phyloP scores from a whole-genome alignment of 257 asterid species.

The Solanum gandarillasii region DNA sequence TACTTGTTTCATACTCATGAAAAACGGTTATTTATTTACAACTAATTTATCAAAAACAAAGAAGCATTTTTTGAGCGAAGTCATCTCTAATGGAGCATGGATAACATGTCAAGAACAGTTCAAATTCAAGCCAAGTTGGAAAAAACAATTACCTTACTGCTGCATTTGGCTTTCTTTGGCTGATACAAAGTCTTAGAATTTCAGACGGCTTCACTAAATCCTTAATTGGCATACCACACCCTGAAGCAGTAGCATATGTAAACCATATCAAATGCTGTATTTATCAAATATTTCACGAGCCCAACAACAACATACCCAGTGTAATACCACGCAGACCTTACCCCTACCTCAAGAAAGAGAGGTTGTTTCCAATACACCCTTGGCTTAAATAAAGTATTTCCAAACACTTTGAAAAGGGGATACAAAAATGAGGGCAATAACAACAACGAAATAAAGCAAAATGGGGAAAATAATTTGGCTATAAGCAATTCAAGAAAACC shows the following conservation, averaged over 20 bases:
- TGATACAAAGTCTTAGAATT: slow-evolving; percentile 53
- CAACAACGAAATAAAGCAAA: not conserved
- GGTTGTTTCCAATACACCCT: not conserved
- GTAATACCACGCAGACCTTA: not conserved
- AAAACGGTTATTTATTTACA: not conserved
- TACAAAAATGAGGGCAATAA: not conserved
- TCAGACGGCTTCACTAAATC: slow-evolving; percentile 47
- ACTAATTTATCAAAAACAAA: not conserved
- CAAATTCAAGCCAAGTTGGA: not conserved
- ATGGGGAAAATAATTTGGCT: not conserved
- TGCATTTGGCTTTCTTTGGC: slow-evolving; percentile 48
- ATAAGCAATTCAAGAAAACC: not conserved
- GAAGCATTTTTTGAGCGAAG: not conserved
- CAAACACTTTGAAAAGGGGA: not conserved
- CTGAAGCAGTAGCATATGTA: slow-evolving; percentile 29
- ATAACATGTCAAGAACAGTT: not conserved
- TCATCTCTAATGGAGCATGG: not conserved
- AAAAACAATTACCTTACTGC: slow-evolving; percentile 54
- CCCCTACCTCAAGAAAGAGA: not conserved
- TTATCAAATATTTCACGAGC: not conserved
- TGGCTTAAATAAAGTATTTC: not conserved
- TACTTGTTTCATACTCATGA: not conserved
- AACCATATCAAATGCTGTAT: not conserved
- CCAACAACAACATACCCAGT: not conserved
- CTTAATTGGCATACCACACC: slow-evolving; percentile 39